These are phyloP conservation scores for Carex scoparia DNA, from an alignment of 176 grass and related monocot genomes.

Conservation along the genomic window DNA sequence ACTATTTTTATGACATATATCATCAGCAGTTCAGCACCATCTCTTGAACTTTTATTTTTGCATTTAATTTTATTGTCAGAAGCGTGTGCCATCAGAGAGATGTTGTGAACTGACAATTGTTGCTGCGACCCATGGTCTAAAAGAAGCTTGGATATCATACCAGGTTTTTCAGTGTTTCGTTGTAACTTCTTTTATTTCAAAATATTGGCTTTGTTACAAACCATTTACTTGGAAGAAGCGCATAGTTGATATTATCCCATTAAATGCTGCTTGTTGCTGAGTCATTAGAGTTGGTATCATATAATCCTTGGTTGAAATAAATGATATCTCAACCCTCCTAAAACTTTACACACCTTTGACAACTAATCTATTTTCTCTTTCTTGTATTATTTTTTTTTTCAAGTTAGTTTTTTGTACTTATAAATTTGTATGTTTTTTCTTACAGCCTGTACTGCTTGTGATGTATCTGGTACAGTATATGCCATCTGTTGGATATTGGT, in stretches of 20 bases:
- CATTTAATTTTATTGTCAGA: constrained; percentile 35
- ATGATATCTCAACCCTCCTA: background rate
- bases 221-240: background rate
- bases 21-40: background rate
- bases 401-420: background rate
- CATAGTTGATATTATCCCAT: background rate
- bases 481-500: constrained; percentile 76
- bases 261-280: background rate
- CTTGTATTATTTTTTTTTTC: constrained; percentile 6
- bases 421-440: constrained; percentile 1
- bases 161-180: constrained; percentile 53
- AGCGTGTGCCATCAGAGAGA: constrained; percentile 72
- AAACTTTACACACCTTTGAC: background rate
- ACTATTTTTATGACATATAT: background rate
- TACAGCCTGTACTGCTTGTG: constrained; percentile 84
- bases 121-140: constrained; percentile 90
- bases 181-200: background rate
- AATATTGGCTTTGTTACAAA: background rate
- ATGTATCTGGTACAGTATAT: constrained; percentile 95
- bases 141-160: constrained; percentile 97
- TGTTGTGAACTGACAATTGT: constrained; percentile 86
- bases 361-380: background rate
- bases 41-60: constrained; percentile 17
- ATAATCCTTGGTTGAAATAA: background rate
- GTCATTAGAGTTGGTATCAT: background rate